Conservation (phyloP, 177 flowering plant species). For the Vitis hybrid region DNA sequence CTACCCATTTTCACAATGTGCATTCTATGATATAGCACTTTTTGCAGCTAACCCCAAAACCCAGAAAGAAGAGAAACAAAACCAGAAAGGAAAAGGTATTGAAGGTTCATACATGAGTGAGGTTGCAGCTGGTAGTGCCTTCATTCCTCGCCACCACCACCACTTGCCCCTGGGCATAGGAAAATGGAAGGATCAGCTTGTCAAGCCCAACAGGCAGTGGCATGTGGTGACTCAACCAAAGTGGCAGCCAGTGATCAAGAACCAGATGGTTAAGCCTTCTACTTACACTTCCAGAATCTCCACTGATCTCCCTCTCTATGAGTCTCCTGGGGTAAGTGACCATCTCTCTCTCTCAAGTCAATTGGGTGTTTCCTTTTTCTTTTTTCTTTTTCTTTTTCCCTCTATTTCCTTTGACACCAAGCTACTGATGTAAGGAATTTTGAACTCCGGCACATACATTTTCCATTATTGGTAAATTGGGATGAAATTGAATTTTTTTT, state of each 20-base stretch:
- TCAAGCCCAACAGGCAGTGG: neutral
- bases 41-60: neutral
- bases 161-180: neutral
- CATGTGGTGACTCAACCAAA: neutral
- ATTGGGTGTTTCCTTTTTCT: too few species aligned
- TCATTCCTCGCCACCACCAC: neutral
- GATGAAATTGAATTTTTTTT: neutral
- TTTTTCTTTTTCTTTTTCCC: too few species aligned
- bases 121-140: neutral
- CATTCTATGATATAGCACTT: too few species aligned
- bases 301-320: constrained; percentile 71
- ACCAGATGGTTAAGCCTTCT: constrained; percentile 32
- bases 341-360: neutral
- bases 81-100: too few species aligned
- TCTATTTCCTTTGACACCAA: neutral
- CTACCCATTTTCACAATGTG: too few species aligned
- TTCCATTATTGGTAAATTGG: neutral
- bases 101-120: constrained; percentile 2
- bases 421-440: too few species aligned
- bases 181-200: constrained; percentile 5
- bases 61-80: neutral
- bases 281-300: constrained; percentile 53
- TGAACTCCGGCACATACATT: neutral
- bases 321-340: constrained; percentile 55
- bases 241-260: constrained; percentile 10